Percentiles rank a stretch among this genome's conserved stretches.
Evolutionary conservation across 768 basidiomycete genomes (phyloP).

Genomic region (Hericium rajendrae): DNA sequence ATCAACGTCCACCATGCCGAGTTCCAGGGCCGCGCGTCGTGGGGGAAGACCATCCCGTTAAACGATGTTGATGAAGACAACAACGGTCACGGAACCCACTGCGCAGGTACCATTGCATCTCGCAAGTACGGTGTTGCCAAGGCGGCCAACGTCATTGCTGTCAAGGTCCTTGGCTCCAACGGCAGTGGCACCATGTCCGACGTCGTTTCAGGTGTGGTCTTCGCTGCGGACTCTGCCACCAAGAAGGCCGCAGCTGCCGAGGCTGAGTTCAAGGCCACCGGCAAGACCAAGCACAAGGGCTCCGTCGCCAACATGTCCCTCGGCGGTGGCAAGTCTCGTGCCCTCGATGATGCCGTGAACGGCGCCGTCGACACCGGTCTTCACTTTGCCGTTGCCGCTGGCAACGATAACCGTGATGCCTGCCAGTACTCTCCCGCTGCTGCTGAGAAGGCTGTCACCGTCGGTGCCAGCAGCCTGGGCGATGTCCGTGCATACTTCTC

Average conservation of each 20-base stretch:
- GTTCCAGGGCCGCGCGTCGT: constrained; percentile 80
- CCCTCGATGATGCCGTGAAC: constrained; percentile 81
- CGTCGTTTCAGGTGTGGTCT: constrained; percentile 81
- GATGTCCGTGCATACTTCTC: constrained; percentile 89
- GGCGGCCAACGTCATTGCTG: constrained; percentile 78
- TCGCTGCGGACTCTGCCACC: constrained; percentile 50
- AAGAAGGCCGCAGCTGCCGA: constrained; percentile 50
- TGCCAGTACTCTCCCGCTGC: constrained; percentile 91
- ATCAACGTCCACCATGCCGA: constrained; percentile 81
- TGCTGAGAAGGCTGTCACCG: constrained; percentile 84
- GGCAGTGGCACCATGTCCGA: constrained; percentile 94
- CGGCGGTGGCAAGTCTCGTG: constrained; percentile 85
- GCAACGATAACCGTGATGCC: constrained; percentile 80
- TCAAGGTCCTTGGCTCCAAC: constrained; percentile 91
- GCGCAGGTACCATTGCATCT: constrained; percentile 94
- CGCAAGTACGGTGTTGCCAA: constrained; percentile 93
- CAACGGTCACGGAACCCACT: constrained; percentile 94
- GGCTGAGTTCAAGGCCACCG: constrained; percentile 59
- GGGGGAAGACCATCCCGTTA: constrained; percentile 88
- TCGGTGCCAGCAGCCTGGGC: constrained; percentile 78
- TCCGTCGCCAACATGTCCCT: constrained; percentile 97
- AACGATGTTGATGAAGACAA: constrained; percentile 83
- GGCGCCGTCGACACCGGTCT: constrained; percentile 74
- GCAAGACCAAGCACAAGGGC: constrained; percentile 81
- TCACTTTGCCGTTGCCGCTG: constrained; percentile 96